A percentile compares a stretch with the other conserved stretches of the same genome.
These are phyloP conservation scores for Thyridium curvatum DNA, from an alignment of 2,329 filamentous ascomycete species.

Conservation along the genomic window DNA sequence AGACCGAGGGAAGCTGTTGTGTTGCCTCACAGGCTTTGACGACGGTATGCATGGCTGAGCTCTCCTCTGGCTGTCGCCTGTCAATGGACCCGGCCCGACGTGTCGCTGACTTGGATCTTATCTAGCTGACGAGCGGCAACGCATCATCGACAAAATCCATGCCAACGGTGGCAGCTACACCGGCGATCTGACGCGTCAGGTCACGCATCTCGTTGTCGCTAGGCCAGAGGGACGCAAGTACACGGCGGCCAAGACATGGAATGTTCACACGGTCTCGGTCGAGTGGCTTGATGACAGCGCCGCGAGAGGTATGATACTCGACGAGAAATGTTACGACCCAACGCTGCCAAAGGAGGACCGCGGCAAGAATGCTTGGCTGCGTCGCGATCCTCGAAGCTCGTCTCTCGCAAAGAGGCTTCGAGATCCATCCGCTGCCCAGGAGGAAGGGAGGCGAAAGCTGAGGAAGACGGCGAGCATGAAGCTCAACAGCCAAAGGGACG, in stretches of 20 bases:
- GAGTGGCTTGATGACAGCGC: conserved; percentile 85
- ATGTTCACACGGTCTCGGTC: conserved; percentile 68
- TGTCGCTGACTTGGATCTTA: too few species aligned
- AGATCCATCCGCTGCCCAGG: conserved; percentile 32
- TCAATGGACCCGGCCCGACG: neutral
- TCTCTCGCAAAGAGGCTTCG: conserved; percentile 54
- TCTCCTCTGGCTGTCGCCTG: neutral
- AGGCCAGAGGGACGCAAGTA: conserved; percentile 85
- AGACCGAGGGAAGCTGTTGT: conserved; percentile 35
- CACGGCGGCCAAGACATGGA: conserved; percentile 77
- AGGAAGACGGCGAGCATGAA: conserved; percentile 83
- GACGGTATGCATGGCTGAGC: conserved; percentile 29
- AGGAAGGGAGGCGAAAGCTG: conserved; percentile 69
- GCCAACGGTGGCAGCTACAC: conserved; percentile 77
- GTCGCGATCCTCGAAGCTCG: conserved; percentile 36
- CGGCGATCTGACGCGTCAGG: conserved; percentile 76
- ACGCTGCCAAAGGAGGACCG: conserved; percentile 62
- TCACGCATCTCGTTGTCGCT: conserved; percentile 82
- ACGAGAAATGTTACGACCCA: conserved; percentile 81
- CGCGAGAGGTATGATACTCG: conserved; percentile 81
- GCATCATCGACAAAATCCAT: conserved; percentile 61
- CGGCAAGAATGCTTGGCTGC: conserved; percentile 71
- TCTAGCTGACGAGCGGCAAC: conserved; percentile 57
- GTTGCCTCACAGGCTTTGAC: conserved; percentile 53
- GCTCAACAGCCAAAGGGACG: conserved; percentile 70